These are phyloP conservation scores for Chenopodium quinoa DNA, from an alignment of 148 eudicot genomes.

Conservation along the genomic window DNA sequence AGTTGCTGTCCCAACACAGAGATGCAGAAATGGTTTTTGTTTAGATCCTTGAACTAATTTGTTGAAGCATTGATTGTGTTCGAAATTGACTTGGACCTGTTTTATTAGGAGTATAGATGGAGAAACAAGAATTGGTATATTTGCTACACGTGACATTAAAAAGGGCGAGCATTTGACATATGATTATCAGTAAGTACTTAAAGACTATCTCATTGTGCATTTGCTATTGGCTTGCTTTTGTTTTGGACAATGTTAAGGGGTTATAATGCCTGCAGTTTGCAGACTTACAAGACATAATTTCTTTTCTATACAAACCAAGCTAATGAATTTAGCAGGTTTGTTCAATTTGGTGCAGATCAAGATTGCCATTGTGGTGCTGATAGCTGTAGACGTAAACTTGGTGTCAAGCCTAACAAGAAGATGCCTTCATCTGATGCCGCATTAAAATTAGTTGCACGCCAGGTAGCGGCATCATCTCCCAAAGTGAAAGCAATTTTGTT, in stretches of 20 bases:
- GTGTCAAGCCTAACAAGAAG: conserved; percentile 88
- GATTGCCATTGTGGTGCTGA: conserved; percentile 92
- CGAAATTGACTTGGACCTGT: conserved; percentile 11
- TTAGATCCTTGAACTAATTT: conserved; percentile 14
- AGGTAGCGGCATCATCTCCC: conserved; percentile 63
- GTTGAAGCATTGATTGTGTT: conserved; percentile 1
- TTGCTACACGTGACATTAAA: conserved; percentile 80
- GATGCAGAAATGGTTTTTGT: conserved; percentile 94
- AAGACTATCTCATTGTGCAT: neutral
- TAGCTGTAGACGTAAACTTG: conserved; percentile 88
- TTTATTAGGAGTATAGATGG: conserved; percentile 85
- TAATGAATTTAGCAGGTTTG: conserved; percentile 88
- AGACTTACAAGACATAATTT: neutral
- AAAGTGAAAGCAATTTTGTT: conserved; percentile 44
- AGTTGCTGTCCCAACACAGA: conserved; percentile 97
- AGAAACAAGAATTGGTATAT: conserved; percentile 97
- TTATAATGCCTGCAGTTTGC: neutral
- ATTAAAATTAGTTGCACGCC: conserved; percentile 73
- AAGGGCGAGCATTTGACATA: conserved; percentile 96
- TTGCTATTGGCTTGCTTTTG: neutral
- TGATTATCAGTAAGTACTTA: conserved; percentile 77
- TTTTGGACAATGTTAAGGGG: neutral
- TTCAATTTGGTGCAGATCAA: conserved; percentile 99
- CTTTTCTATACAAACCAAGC: conserved; percentile 23
- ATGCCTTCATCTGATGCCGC: conserved; percentile 79